These are phyloP conservation scores for Lipomyces yarrowii DNA, from an alignment of 1,139 yeast genomes.

Conservation along the genomic window DNA sequence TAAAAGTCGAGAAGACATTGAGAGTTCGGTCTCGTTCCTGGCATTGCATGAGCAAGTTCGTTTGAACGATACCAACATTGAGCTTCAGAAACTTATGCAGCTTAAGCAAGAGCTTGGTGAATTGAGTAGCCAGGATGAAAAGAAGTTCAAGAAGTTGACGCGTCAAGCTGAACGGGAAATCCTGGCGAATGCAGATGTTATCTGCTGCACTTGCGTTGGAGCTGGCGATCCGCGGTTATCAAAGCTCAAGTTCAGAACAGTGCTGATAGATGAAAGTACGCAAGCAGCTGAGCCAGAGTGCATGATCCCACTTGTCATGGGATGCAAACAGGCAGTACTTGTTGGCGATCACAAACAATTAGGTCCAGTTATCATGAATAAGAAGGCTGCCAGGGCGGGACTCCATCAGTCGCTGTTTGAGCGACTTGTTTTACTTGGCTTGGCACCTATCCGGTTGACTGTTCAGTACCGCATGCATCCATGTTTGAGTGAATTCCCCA, in stretches of 20 bases:
- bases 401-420: conserved; percentile 84
- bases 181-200: conserved; percentile 68
- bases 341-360: conserved; percentile 96
- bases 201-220: conserved; percentile 91
- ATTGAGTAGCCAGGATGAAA: conserved; percentile 58
- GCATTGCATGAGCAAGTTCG: conserved; percentile 57
- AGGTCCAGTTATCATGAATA: conserved; percentile 85
- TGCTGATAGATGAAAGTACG: conserved; percentile 87
- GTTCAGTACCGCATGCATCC: conserved; percentile 98
- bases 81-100: conserved; percentile 59
- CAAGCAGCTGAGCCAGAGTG: conserved; percentile 94
- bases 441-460: conserved; percentile 80
- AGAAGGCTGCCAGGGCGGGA: conserved; percentile 83
- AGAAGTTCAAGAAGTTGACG: conserved; percentile 48
- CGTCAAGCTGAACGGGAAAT: conserved; percentile 54
- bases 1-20: conserved; percentile 78
- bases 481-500: conserved; percentile 78
- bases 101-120: conserved; percentile 73
- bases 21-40: conserved; percentile 56
- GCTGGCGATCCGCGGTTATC: conserved; percentile 76
- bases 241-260: conserved; percentile 64
- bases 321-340: conserved; percentile 83
- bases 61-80: conserved; percentile 52
- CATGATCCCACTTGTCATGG: conserved; percentile 83
- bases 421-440: conserved; percentile 80